These are phyloP conservation scores for Trypanosoma scelopori DNA, from an alignment of 208 protist genomes.

Conservation along the genomic window DNA sequence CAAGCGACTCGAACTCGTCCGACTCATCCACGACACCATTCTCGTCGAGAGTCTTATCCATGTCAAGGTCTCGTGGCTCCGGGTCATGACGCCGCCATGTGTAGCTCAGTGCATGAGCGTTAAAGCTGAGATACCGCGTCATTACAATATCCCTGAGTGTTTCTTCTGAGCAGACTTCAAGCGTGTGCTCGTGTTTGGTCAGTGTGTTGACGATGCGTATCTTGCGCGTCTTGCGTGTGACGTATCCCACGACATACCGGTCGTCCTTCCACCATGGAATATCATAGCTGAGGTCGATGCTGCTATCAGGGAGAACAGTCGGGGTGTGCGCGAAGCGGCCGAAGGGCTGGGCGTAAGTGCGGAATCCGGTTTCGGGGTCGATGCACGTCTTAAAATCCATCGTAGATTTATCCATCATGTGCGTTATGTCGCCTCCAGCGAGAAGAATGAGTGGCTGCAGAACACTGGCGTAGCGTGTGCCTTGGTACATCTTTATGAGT, in stretches of 20 bases:
- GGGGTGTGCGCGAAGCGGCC: conserved; percentile 90
- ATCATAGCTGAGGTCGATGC: conserved; percentile 82
- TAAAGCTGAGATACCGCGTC: conserved; percentile 86
- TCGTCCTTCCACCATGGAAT: conserved; percentile 92
- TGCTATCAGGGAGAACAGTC: conserved; percentile 76
- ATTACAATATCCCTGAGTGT: conserved; percentile 89
- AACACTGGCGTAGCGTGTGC: conserved; percentile 49
- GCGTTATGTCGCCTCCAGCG: conserved; percentile 89
- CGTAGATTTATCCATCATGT: conserved; percentile 87
- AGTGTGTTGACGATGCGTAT: conserved; percentile 93
- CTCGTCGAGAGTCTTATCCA: conserved; percentile 86
- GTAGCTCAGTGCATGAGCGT: conserved; percentile 92
- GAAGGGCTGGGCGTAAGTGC: conserved; percentile 83
- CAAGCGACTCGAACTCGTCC: conserved; percentile 85
- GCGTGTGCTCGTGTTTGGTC: conserved; percentile 77
- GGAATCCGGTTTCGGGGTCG: conserved; percentile 82
- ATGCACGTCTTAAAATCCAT: conserved; percentile 83
- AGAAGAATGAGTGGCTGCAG: conserved; percentile 79
- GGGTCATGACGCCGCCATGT: conserved; percentile 90
- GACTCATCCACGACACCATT: conserved; percentile 92
- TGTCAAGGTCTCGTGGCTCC: conserved; percentile 79
- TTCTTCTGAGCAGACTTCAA: conserved; percentile 93
- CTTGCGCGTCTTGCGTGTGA: conserved; percentile 87
- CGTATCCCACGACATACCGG: conserved; percentile 77
- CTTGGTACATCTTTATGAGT: conserved; percentile 74